Conservation (phyloP, 192 early-diverging fungal genomes). For the Coemansia guatemalensis region DNA sequence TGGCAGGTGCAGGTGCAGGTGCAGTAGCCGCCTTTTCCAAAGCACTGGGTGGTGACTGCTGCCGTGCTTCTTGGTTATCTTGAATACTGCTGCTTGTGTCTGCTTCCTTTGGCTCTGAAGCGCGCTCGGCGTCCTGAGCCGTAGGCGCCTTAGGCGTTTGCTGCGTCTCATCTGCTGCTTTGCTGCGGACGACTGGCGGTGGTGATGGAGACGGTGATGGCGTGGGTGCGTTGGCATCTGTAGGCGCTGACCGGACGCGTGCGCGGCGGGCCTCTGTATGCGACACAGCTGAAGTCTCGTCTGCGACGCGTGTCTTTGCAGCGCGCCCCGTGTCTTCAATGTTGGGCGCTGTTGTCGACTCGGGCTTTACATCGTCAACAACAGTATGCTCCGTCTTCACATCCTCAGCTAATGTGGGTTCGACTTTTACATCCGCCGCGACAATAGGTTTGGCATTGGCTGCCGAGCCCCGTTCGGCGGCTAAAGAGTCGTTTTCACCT, state of each 20-base stretch:
- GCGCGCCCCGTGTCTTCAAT: neutral
- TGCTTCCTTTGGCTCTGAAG: slow-evolving; percentile 1
- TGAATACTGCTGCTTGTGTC: slow-evolving; percentile 1
- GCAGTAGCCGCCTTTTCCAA: neutral
- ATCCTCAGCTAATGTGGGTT: neutral
- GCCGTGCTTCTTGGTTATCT: neutral
- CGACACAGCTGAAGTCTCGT: neutral
- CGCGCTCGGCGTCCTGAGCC: neutral
- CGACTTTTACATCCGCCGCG: neutral
- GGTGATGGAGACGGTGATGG: slow-evolving; percentile 26
- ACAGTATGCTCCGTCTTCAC: neutral
- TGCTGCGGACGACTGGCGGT: neutral
- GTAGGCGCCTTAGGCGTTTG: neutral
- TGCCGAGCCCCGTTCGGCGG: neutral
- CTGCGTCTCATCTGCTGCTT: neutral
- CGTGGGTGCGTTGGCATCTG: slow-evolving; percentile 44
- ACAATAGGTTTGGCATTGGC: neutral
- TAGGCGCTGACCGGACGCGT: slow-evolving; percentile 32
- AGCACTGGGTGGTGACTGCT: slow-evolving; percentile 1
- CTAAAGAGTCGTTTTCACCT: neutral
- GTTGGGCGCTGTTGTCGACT: neutral
- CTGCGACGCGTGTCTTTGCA: neutral
- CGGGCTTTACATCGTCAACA: neutral
- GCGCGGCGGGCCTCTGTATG: neutral
- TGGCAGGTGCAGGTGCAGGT: slow-evolving; percentile 9